These are phyloP conservation scores for Coemansia sp. DNA, from an alignment of 192 early-diverging fungal species.

Conservation along the genomic window DNA sequence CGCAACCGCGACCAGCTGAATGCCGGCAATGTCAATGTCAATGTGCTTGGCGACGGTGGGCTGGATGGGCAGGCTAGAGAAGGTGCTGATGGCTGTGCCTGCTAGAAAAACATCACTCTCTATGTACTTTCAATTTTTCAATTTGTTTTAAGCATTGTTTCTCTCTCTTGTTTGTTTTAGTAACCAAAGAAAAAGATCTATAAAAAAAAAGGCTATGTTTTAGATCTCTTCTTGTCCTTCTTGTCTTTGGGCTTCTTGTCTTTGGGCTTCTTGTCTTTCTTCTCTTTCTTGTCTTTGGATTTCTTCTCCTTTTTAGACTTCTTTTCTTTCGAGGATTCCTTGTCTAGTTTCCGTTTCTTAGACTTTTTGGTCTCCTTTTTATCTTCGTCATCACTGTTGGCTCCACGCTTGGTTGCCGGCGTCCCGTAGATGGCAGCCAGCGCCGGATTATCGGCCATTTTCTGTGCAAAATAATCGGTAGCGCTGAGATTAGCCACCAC, in stretches of 20 bases:
- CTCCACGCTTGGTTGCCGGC: not conserved
- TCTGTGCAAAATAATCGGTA: constrained; percentile 48
- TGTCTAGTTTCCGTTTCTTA: no score
- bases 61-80: constrained; percentile 1
- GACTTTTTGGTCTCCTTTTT: constrained; percentile 4
- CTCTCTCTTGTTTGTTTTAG: constrained; percentile 47
- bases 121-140: constrained; percentile 22
- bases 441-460: constrained; percentile 38
- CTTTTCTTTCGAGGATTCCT: constrained; percentile 4
- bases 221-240: constrained; percentile 42
- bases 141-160: not conserved
- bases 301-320: constrained; percentile 38
- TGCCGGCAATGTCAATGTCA: constrained; percentile 47
- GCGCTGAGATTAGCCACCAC: constrained; percentile 27
- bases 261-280: constrained; percentile 23
- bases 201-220: not conserved
- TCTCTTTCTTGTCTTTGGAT: constrained; percentile 13
- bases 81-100: constrained; percentile 34
- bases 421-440: constrained; percentile 36
- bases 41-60: constrained; percentile 38
- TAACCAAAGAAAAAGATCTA: not conserved
- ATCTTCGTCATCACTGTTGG: constrained; percentile 5
- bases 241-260: constrained; percentile 28
- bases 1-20: constrained; percentile 47
- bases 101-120: constrained; percentile 35